Base-by-base conservation (phyloP, 495 filamentous ascomycete species). In the Cercophora samala region DNA sequence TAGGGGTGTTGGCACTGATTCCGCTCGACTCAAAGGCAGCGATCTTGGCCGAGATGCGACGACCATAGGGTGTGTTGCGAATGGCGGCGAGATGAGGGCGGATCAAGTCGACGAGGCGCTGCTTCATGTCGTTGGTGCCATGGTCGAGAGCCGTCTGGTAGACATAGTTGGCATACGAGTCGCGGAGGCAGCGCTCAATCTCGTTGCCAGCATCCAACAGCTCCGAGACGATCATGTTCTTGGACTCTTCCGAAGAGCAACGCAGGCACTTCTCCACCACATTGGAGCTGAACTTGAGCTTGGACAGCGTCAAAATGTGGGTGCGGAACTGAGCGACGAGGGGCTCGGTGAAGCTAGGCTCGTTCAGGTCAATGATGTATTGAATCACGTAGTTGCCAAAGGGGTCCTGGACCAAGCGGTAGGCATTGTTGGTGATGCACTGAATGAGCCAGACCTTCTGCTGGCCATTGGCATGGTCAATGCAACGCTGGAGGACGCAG, bases 341-440 rank as follows among this genome's bases (percentile, higher is more conserved):
- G 0, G 93, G 93, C 68, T 92, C 88, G 9, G 93, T 96, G 79
- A 96, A 97, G 65, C 79, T 80, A 1, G 87, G 77, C 74, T 97
- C 92, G 65, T 88, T 89, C 52, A 97, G 86, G 76, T 99, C 95
- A 67, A 99, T 87, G 72, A 99, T 97, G 77, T 99, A 99, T 79
- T 99, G 95, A 53, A 99, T 89, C 54, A 99, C 95, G 72, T 99
- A 99, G 76, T 99, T 99, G 70, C 95, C 95, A 70, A 96, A 99
- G 0, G 95, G 94, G 77, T 99, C 96, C 74, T 97, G 93, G 17
- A 98, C 92, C 13, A 99, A 87, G 18, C 86, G 77, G 69, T 90
- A 89, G 9, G 92, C 89, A 70, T 97, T 89, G 24, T 84, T 80
- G 2, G 93, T 97, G 74, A 99, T 97, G 71, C 90, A 86, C 55